These are phyloP conservation scores for Agapanthus africanus DNA, from an alignment of 106 monocot genomes.

Conservation along the genomic window DNA sequence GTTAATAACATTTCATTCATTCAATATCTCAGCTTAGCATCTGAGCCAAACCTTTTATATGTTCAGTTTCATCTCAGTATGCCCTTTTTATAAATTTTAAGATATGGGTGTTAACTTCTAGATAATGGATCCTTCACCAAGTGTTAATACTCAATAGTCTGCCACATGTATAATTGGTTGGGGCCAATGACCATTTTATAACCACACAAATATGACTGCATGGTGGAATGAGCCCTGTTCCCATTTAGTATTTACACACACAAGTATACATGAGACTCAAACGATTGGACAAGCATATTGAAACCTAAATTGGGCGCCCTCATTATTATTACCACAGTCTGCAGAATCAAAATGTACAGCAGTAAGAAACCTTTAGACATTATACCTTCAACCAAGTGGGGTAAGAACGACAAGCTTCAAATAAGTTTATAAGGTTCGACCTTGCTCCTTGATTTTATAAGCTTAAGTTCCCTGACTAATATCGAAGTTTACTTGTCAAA, in stretches of 20 bases:
- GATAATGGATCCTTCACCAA: neutral
- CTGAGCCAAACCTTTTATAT: neutral
- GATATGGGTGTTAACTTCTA: neutral
- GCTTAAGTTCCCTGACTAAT: neutral
- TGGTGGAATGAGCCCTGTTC: neutral
- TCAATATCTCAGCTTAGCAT: neutral
- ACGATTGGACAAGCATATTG: neutral
- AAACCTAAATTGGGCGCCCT: neutral
- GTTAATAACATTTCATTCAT: neutral
- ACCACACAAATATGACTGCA: neutral
- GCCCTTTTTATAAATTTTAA: neutral
- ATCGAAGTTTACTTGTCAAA: neutral
- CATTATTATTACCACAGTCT: neutral
- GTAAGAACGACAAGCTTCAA: neutral
- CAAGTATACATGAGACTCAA: neutral
- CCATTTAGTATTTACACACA: neutral
- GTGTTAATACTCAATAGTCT: neutral
- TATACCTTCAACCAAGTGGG: too few species aligned
- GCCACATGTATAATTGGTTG: neutral
- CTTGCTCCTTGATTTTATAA: neutral
- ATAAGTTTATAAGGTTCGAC: neutral
- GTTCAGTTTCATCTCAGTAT: neutral
- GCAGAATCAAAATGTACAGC: neutral
- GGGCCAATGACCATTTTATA: too few species aligned
- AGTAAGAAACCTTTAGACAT: too few species aligned